Evolutionary conservation across 495 filamentous ascomycete genomes (phyloP).

Genomic region (Neurospora tetrasperma): DNA sequence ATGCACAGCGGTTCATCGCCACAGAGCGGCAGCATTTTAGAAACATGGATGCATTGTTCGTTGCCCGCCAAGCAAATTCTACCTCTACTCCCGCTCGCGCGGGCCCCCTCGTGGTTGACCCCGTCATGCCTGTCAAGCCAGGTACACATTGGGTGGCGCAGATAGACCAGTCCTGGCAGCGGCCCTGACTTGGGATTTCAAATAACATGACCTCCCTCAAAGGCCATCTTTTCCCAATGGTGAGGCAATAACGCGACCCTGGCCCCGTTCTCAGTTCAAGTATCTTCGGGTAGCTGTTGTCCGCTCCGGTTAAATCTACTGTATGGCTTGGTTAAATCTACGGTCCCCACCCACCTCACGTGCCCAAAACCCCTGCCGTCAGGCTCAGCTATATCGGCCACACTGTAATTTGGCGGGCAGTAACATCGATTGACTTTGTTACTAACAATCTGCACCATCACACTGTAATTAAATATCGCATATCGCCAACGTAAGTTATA

Average conservation of each 20-base stretch:
- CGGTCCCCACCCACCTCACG: too few relatives aligned
- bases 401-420: too few relatives aligned
- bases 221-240: neutral
- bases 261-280: too few relatives aligned
- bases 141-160: neutral
- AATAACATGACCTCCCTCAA: neutral
- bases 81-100: neutral
- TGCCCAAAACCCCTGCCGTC: too few relatives aligned
- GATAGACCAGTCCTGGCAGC: neutral
- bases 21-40: neutral
- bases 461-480: too few relatives aligned
- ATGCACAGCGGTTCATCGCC: neutral
- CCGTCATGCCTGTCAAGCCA: neutral
- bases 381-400: too few relatives aligned
- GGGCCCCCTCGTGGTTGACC: neutral
- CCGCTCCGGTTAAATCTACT: too few relatives aligned
- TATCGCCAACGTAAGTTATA: too few relatives aligned
- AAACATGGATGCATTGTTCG: neutral
- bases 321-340: too few relatives aligned
- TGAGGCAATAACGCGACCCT: neutral
- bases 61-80: neutral
- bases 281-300: too few relatives aligned
- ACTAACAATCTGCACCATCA: too few relatives aligned
- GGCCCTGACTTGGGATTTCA: neutral
- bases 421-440: too few relatives aligned